Evolutionary conservation across 2,329 filamentous ascomycete species (phyloP).

Genomic region (Aureobasidium subglaciale): DNA sequence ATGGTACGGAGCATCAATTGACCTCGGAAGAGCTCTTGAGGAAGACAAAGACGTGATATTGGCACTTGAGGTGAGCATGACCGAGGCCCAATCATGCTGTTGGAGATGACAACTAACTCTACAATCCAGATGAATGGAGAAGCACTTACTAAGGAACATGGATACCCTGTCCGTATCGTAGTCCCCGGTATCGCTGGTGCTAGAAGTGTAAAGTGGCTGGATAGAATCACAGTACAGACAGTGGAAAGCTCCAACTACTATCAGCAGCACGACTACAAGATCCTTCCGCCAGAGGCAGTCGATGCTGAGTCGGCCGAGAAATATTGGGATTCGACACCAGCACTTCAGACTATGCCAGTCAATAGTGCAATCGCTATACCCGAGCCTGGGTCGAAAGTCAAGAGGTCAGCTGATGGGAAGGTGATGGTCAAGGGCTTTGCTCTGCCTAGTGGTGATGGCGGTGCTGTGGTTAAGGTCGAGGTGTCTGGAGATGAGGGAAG

Average conservation of each 20-base stretch:
- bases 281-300: constrained; percentile 49
- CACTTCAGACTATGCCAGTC: constrained; percentile 63
- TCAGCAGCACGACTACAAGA: constrained; percentile 62
- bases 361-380: constrained; percentile 56
- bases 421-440: constrained; percentile 53
- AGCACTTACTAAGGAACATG: constrained; percentile 57
- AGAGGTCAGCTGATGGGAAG: constrained; percentile 20
- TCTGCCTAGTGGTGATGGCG: constrained; percentile 60
- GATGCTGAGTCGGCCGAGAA: constrained; percentile 56
- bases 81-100: constrained; percentile 35
- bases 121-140: constrained; percentile 58
- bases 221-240: constrained; percentile 55
- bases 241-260: constrained; percentile 61
- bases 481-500: constrained; percentile 56
- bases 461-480: constrained; percentile 60
- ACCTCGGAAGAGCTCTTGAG: constrained; percentile 43
- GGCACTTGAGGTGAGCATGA: constrained; percentile 51
- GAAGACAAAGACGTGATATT: constrained; percentile 43
- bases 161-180: constrained; percentile 44
- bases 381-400: constrained; percentile 20
- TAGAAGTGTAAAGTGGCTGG: constrained; percentile 63
- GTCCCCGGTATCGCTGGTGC: constrained; percentile 58
- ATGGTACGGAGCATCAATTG: constrained; percentile 51
- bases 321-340: constrained; percentile 45
- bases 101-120: constrained; percentile 34